Evolutionary conservation across 2,329 filamentous ascomycete genomes (phyloP), one percentile per base, ranked within the genome.

Genomic region (Claviceps sp.): DNA sequence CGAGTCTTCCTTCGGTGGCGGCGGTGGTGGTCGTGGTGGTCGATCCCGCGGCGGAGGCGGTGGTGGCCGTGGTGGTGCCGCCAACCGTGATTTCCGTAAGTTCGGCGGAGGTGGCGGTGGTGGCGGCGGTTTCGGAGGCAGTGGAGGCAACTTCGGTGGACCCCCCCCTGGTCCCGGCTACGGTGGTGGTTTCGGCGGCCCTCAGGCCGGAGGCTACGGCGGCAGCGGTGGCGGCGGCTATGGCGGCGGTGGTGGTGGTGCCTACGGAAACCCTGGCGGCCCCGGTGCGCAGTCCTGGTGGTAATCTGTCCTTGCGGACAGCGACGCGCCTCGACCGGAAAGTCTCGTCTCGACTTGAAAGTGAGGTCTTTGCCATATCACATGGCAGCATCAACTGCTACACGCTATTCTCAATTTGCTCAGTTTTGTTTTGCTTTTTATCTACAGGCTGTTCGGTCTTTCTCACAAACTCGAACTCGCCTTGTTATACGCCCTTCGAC

Each of bases 21-120:
- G 85, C 47, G 70, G 84, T 20, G 44, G 44, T 46, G 26, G 44
- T 20, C 72, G 84, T 52, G 70, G 83, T 52, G 76, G 84, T 54
- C 72, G 78, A 48, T 61, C 62, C 50, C 62, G 66, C 52, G 68
- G 73, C 22, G 45, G 45, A 2, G 75, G 81, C 22, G 45, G 45
- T 5, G 75, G 81, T 58, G 79, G 85, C 57, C 78, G 86, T 56
- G 84, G 88, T 55, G 83, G 86, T 48, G 70, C 70, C 64, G 75
- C 84, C 62, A 95, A 84, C 70, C 89, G 90, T 66, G 93, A 97
- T 69, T 88, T 93, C 76, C 88, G 93, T 72, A 89, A 89, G 70
- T 81, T 79, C 56, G 82, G 80, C 53, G 83, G 79, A 42, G 74
- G 77, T 52, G 74, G 74, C 55, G 71, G 68, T 11, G 30, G 37